Evolutionary conservation across 225 moss, liverwort and hornwort species (phyloP).

Genomic region (Straminergon stramineum): DNA sequence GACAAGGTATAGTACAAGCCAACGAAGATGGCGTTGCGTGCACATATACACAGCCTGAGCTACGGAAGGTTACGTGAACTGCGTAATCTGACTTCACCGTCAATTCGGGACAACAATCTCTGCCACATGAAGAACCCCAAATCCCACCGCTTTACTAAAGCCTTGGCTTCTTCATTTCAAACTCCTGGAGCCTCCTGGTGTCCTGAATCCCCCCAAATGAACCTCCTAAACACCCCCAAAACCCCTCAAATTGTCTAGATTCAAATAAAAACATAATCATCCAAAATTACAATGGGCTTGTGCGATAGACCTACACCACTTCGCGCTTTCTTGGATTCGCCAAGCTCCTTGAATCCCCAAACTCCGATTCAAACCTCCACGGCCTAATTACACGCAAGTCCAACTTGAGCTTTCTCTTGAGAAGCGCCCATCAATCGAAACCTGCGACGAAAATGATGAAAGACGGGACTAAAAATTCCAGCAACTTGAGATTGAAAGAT

Average conservation of each 20-base stretch:
- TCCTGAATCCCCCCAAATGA: background rate
- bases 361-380: background rate
- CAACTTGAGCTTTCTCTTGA: background rate
- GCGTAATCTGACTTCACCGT: background rate
- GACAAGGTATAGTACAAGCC: constrained; percentile 6
- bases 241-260: background rate
- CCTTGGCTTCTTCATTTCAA: background rate
- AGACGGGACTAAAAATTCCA: background rate
- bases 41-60: background rate
- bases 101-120: background rate
- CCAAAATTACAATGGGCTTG: background rate
- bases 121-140: background rate
- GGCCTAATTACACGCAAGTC: background rate
- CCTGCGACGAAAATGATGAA: background rate
- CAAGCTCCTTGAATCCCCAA: background rate
- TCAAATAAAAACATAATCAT: background rate
- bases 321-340: background rate
- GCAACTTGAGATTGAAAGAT: background rate
- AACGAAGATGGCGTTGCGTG: background rate
- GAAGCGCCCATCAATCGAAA: background rate
- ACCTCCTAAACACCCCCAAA: background rate
- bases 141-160: background rate
- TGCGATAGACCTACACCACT: background rate
- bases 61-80: background rate
- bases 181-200: background rate